Percentiles rank a stretch among this genome's conserved stretches.
These are phyloP conservation scores for Botrytis deweyae DNA, from an alignment of 2,329 filamentous ascomycete species.

Conservation along the genomic window DNA sequence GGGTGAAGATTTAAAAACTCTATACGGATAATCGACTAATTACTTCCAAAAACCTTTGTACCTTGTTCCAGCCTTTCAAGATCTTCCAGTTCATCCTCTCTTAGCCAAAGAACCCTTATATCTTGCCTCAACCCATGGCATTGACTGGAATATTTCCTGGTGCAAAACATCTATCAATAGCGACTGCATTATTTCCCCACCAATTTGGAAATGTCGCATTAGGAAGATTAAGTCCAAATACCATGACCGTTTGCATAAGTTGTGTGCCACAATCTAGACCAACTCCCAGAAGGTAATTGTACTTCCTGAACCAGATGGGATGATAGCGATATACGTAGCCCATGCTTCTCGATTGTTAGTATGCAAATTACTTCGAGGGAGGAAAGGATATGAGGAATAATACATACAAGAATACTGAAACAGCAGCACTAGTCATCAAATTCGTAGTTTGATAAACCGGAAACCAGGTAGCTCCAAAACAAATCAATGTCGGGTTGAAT, in stretches of 20 bases:
- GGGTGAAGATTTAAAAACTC: neutral
- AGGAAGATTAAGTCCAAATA: conserved; percentile 50
- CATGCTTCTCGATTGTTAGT: conserved; percentile 6
- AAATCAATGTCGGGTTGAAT: conserved; percentile 37
- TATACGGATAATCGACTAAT: neutral
- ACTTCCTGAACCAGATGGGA: conserved; percentile 68
- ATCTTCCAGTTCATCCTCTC: neutral
- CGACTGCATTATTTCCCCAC: conserved; percentile 36
- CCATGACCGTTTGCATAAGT: conserved; percentile 66
- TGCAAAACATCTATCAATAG: conserved; percentile 36
- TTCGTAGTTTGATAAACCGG: conserved; percentile 38
- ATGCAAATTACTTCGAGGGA: neutral
- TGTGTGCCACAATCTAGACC: conserved; percentile 69
- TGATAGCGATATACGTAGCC: conserved; percentile 30
- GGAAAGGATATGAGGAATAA: neutral
- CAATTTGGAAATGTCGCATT: conserved; percentile 35
- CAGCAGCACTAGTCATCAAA: conserved; percentile 34
- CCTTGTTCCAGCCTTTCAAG: neutral
- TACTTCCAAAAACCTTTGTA: neutral
- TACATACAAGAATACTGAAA: conserved; percentile 35
- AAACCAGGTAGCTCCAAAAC: conserved; percentile 34
- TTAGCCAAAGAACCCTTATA: neutral
- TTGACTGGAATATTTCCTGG: conserved; percentile 21
- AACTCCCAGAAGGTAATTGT: conserved; percentile 76
- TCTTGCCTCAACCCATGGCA: neutral